A percentile compares a stretch with the other conserved stretches of the same genome.
Evolutionary conservation across 108 stramenopile genomes (phyloP).

Genomic region (Skeletonema menzelii): DNA sequence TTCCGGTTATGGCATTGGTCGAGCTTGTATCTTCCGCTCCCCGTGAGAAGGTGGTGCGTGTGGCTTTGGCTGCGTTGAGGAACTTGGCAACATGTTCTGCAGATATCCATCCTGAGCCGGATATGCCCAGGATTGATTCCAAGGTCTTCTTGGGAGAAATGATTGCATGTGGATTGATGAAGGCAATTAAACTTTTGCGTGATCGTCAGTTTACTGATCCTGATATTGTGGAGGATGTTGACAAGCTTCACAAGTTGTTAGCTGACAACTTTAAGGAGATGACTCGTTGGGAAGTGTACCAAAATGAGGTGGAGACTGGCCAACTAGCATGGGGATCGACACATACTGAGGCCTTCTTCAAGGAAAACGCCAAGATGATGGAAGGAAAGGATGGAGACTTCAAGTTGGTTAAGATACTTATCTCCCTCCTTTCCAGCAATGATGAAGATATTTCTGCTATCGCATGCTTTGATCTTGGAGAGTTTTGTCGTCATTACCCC

Average conservation of each 20-base stretch:
- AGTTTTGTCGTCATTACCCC: conserved; percentile 92
- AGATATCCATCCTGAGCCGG: conserved; percentile 38
- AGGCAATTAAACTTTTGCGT: conserved; percentile 59
- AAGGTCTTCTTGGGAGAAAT: conserved; percentile 66
- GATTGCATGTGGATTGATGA: conserved; percentile 72
- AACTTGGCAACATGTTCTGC: conserved; percentile 67
- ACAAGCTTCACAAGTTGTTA: conserved; percentile 62
- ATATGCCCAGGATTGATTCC: conserved; percentile 37
- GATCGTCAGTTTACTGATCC: conserved; percentile 82
- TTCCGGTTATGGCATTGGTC: conserved; percentile 61
- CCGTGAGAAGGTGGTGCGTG: conserved; percentile 86
- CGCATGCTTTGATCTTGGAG: conserved; percentile 93
- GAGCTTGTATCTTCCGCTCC: conserved; percentile 76
- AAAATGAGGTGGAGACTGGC: conserved; percentile 80
- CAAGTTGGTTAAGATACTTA: conserved; percentile 64
- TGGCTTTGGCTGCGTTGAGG: conserved; percentile 70
- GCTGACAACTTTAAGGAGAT: conserved; percentile 73
- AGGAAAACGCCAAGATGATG: conserved; percentile 61
- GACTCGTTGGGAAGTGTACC: conserved; percentile 85
- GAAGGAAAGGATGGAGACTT: conserved; percentile 71
- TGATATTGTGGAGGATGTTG: conserved; percentile 76
- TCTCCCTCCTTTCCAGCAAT: conserved; percentile 62
- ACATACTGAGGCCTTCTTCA: conserved; percentile 91
- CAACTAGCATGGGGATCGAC: conserved; percentile 82
- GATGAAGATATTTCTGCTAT: conserved; percentile 81